A percentile compares a stretch with the other conserved stretches of the same genome.
phyloP scores from a whole-genome alignment of 768 basidiomycete genomes.

The Macrolepiota dolichaula region DNA sequence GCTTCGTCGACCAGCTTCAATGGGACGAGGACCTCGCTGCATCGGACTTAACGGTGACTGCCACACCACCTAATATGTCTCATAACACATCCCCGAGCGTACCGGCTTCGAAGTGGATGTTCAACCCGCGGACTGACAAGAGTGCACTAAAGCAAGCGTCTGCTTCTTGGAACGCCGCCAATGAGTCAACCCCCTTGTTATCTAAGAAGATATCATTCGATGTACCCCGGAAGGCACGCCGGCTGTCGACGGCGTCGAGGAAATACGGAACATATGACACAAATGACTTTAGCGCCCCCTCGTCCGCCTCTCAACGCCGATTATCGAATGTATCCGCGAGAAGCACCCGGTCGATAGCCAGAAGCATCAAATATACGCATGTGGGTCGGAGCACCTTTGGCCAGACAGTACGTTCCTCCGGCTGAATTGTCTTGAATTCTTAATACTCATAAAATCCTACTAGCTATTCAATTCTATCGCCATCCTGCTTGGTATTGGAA shows the following conservation, averaged over 20 bases:
- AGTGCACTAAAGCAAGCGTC: neutral
- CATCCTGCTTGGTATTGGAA: conserved; percentile 83
- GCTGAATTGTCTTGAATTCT: neutral
- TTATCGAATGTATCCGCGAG: conserved; percentile 20
- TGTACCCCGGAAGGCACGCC: neutral
- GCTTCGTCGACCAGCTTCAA: conserved; percentile 25
- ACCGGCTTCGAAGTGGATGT: neutral
- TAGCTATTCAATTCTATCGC: conserved; percentile 90
- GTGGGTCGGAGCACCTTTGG: conserved; percentile 68
- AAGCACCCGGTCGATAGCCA: conserved; percentile 16
- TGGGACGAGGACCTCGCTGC: conserved; percentile 31
- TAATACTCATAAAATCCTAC: conserved; percentile 1
- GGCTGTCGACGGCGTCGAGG: neutral
- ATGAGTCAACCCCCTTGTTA: conserved; percentile 37
- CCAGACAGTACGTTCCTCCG: conserved; percentile 52
- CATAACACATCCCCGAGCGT: neutral
- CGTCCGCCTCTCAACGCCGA: conserved; percentile 31
- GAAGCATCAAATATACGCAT: conserved; percentile 27
- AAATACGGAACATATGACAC: neutral
- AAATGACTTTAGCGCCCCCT: conserved; percentile 15
- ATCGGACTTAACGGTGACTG: neutral
- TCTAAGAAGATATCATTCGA: conserved; percentile 27
- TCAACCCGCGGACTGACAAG: neutral
- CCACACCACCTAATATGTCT: neutral
- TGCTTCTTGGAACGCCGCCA: neutral